phyloP scores from a whole-genome alignment of 805 yeast species.

The Zygosaccharomyces rouxii region DNA sequence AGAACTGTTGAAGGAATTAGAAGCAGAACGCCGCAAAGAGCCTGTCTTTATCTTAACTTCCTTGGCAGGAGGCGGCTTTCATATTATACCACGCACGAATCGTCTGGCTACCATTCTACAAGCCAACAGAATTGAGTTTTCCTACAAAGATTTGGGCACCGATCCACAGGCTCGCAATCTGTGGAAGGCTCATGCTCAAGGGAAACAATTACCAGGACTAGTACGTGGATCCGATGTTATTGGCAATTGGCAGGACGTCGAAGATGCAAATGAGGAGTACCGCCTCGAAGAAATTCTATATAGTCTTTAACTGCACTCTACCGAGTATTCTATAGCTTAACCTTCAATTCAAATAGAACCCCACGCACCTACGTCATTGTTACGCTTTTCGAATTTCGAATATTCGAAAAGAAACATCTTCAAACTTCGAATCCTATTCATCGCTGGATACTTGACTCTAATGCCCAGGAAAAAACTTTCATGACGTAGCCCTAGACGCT shows the following conservation, averaged over 20 bases:
- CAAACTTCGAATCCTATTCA: too few relatives aligned
- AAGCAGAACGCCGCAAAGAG: conserved; percentile 37
- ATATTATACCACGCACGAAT: conserved; percentile 72
- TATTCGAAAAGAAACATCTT: too few relatives aligned
- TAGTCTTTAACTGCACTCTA: conserved; percentile 41
- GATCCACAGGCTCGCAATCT: conserved; percentile 79
- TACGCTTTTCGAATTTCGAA: too few relatives aligned
- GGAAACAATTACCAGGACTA: conserved; percentile 76
- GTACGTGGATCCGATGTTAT: conserved; percentile 80
- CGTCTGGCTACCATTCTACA: conserved; percentile 67
- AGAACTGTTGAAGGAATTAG: conserved; percentile 20
- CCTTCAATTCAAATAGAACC: neutral
- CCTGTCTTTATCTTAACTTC: conserved; percentile 82
- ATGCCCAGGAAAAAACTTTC: too few relatives aligned
- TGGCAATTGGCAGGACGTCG: conserved; percentile 82
- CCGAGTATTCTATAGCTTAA: too few relatives aligned
- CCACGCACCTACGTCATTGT: too few relatives aligned
- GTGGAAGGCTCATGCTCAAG: conserved; percentile 73
- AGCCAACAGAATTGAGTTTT: conserved; percentile 66
- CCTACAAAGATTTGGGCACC: conserved; percentile 76
- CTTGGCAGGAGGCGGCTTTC: conserved; percentile 78
- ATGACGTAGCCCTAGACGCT: too few relatives aligned
- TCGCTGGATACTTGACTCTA: too few relatives aligned
- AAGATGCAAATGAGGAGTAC: conserved; percentile 80
- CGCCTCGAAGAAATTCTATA: conserved; percentile 58